Evolutionary conservation across 2,329 filamentous ascomycete genomes (phyloP).

Genomic region (Didymella lethalis): DNA sequence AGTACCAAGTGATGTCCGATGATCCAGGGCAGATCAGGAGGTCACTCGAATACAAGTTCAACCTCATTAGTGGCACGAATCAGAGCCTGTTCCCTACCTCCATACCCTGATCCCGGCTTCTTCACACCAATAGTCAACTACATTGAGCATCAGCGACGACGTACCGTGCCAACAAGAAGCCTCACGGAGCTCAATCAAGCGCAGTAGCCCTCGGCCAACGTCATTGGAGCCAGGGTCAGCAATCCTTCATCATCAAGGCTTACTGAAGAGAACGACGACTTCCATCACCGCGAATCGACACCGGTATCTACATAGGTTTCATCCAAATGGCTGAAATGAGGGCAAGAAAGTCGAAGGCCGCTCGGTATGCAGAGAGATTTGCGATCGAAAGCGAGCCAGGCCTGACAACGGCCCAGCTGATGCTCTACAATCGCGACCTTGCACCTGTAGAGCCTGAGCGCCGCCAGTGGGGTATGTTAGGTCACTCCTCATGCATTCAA

Average conservation of each 20-base stretch:
- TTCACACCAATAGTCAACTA: constrained; percentile 12
- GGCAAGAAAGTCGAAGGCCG: constrained; percentile 48
- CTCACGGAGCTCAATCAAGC: constrained; percentile 20
- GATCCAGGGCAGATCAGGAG: constrained; percentile 10
- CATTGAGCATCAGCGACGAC: constrained; percentile 34
- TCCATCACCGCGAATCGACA: constrained; percentile 28
- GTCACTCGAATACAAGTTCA: constrained; percentile 18
- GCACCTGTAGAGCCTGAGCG: constrained; percentile 78
- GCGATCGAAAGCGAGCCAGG: constrained; percentile 79
- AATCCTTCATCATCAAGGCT: constrained; percentile 32
- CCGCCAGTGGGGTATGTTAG: constrained; percentile 73
- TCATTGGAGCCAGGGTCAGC: constrained; percentile 40
- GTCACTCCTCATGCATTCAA: too few relatives aligned
- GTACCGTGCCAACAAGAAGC: constrained; percentile 29
- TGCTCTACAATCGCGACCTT: constrained; percentile 86
- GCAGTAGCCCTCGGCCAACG: constrained; percentile 33
- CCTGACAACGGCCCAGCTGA: constrained; percentile 78
- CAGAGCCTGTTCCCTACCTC: constrained; percentile 11
- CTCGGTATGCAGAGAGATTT: constrained; percentile 63
- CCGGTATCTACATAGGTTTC: constrained; percentile 15
- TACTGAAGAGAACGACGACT: constrained; percentile 34
- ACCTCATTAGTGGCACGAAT: constrained; percentile 8
- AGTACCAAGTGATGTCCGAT: constrained; percentile 19
- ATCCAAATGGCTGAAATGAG: constrained; percentile 57
- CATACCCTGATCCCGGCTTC: constrained; percentile 9